Conservation (phyloP, 768 basidiomycete species). For the Pisolithus tinctorius region DNA sequence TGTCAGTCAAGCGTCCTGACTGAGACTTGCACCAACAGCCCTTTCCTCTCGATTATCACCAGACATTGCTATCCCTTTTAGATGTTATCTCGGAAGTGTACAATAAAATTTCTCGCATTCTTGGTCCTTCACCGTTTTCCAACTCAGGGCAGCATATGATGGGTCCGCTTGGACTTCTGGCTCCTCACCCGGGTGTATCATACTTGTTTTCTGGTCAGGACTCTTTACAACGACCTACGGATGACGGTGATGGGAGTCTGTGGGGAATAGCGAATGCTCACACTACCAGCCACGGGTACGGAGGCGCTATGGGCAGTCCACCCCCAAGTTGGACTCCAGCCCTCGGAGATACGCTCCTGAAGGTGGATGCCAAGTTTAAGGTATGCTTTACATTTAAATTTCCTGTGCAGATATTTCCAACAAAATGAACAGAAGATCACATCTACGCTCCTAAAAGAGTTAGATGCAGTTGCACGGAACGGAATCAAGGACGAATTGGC, state of each 20-base stretch:
- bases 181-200: slow-evolving; percentile 78
- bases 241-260: slow-evolving; percentile 46
- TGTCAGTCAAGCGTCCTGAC: slow-evolving; percentile 1
- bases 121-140: slow-evolving; percentile 76
- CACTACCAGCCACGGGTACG: slow-evolving; percentile 21
- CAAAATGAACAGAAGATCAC: slow-evolving; percentile 67
- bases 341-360: slow-evolving; percentile 67
- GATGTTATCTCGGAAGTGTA: slow-evolving; percentile 89
- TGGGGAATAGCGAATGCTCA: slow-evolving; percentile 66
- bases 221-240: slow-evolving; percentile 32
- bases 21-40: slow-evolving; percentile 41
- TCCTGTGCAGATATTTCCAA: slow-evolving; percentile 1
- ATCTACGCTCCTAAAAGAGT: slow-evolving; percentile 70
- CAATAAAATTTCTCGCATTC: slow-evolving; percentile 75
- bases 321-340: slow-evolving; percentile 56
- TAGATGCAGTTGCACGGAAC: slow-evolving; percentile 75
- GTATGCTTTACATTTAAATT: slow-evolving; percentile 33
- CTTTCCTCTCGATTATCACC: slow-evolving; percentile 85
- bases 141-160: slow-evolving; percentile 70
- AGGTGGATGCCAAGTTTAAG: slow-evolving; percentile 82
- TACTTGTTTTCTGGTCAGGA: slow-evolving; percentile 52
- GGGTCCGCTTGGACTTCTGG: slow-evolving; percentile 62
- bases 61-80: slow-evolving; percentile 80
- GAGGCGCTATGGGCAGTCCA: slow-evolving; percentile 37
- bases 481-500: slow-evolving; percentile 79